Percentiles rank a stretch among this genome's conserved stretches.
phyloP scores from a whole-genome alignment of 495 filamentous ascomycete species.

The Bacidia gigantensis region DNA sequence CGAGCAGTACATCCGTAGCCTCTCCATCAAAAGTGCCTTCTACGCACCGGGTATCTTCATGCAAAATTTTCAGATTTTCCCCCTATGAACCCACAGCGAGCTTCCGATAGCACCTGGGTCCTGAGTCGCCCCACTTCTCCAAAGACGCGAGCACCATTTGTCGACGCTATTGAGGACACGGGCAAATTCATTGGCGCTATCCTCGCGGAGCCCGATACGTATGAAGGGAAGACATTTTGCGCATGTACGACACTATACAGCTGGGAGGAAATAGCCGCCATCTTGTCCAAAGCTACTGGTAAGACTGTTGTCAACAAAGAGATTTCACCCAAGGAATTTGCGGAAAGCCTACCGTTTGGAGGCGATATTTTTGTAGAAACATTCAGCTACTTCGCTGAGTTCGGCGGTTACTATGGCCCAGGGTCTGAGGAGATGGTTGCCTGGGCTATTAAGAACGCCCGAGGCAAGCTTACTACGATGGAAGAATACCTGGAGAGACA shows the following conservation, averaged over 20 bases:
- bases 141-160: conserved; percentile 25
- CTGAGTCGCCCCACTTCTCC: conserved; percentile 22
- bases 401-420: conserved; percentile 32
- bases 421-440: conserved; percentile 28
- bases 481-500: conserved; percentile 31
- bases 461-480: conserved; percentile 30
- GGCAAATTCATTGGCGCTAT: conserved; percentile 42
- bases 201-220: conserved; percentile 36
- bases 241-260: conserved; percentile 28
- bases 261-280: conserved; percentile 25
- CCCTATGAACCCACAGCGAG: conserved; percentile 19
- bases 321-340: conserved; percentile 29
- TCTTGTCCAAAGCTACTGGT: conserved; percentile 29
- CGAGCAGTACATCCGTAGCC: conserved; percentile 29
- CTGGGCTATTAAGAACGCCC: conserved; percentile 26
- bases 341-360: conserved; percentile 19
- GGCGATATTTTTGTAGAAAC: conserved; percentile 21
- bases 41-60: conserved; percentile 13
- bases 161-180: conserved; percentile 33
- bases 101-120: conserved; percentile 23
- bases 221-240: conserved; percentile 31
- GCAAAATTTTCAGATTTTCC: conserved; percentile 13
- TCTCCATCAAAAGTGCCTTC: conserved; percentile 25
- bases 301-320: conserved; percentile 34
- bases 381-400: conserved; percentile 27